phyloP scores from a whole-genome alignment of 495 filamentous ascomycete species.

The Trypethelium eluteriae region DNA sequence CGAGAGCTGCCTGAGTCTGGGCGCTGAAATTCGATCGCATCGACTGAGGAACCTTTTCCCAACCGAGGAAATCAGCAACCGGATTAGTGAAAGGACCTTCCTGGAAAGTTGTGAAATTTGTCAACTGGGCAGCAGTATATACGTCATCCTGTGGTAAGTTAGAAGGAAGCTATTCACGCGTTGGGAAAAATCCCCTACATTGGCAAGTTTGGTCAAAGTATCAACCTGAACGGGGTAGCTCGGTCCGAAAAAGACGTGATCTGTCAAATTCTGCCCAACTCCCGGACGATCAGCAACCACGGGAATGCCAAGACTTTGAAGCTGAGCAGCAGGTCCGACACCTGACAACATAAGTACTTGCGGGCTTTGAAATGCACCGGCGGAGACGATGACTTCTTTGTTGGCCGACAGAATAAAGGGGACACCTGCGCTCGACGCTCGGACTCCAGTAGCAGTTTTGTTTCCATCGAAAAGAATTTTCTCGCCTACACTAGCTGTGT shows the following conservation, averaged over 20 bases:
- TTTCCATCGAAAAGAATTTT: conserved; percentile 35
- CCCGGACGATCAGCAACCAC: conserved; percentile 18
- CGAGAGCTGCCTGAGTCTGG: conserved; percentile 32
- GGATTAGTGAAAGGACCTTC: conserved; percentile 24
- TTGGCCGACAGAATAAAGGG: conserved; percentile 39
- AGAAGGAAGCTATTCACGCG: not conserved
- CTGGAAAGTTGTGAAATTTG: conserved; percentile 17
- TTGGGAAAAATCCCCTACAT: not conserved
- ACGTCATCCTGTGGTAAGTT: not conserved
- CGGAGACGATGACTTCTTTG: conserved; percentile 52
- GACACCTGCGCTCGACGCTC: conserved; percentile 27
- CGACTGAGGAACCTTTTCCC: conserved; percentile 23
- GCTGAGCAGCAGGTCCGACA: conserved; percentile 19
- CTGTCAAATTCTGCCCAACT: conserved; percentile 29
- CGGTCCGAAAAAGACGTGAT: conserved; percentile 24
- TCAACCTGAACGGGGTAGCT: conserved; percentile 18
- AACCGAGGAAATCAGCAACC: conserved; percentile 21
- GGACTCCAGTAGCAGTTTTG: conserved; percentile 34
- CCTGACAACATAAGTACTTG: conserved; percentile 29
- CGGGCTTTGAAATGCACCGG: conserved; percentile 35
- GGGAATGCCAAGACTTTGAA: conserved; percentile 18
- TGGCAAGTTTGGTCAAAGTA: conserved; percentile 4
- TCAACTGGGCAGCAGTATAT: not conserved
- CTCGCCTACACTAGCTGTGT: conserved; percentile 36
- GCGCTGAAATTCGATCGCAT: conserved; percentile 14